phyloP scores from a whole-genome alignment of 331 rosid genomes.

The Pyracantha coccinea region DNA sequence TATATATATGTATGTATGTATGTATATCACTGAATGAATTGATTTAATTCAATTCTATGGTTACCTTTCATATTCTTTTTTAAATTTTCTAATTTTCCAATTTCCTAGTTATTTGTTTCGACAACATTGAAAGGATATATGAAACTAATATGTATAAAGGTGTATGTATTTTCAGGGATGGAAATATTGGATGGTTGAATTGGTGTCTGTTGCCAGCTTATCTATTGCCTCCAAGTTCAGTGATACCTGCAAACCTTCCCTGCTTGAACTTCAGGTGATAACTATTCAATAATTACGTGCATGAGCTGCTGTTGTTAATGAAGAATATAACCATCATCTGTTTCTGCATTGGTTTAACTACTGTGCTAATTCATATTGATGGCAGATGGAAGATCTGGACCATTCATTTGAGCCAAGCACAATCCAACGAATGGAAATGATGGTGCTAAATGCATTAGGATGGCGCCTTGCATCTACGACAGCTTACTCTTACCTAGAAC shows the following conservation, averaged over 20 bases:
- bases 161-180: slow-evolving; percentile 22
- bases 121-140: too few relatives aligned
- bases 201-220: slow-evolving; percentile 39
- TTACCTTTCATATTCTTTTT: too few relatives aligned
- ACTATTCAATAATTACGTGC: too few relatives aligned
- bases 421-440: slow-evolving; percentile 40
- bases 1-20: too few relatives aligned
- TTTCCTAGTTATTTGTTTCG: neutral
- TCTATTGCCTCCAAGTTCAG: slow-evolving; percentile 48
- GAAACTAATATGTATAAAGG: too few relatives aligned
- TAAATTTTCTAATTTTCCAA: neutral
- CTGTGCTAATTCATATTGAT: neutral
- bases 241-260: slow-evolving; percentile 26
- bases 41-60: too few relatives aligned
- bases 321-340: neutral
- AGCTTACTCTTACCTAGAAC: slow-evolving; percentile 24
- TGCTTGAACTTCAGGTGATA: slow-evolving; percentile 36
- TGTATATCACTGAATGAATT: too few relatives aligned
- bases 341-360: too few relatives aligned
- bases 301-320: too few relatives aligned
- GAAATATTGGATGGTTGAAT: slow-evolving; percentile 46
- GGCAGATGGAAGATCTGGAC: slow-evolving; percentile 37
- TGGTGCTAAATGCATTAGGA: slow-evolving; percentile 28
- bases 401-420: slow-evolving; percentile 17
- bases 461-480: slow-evolving; percentile 44